phyloP scores from a whole-genome alignment of 129 eudicot species.

The Deinandra increscens region DNA sequence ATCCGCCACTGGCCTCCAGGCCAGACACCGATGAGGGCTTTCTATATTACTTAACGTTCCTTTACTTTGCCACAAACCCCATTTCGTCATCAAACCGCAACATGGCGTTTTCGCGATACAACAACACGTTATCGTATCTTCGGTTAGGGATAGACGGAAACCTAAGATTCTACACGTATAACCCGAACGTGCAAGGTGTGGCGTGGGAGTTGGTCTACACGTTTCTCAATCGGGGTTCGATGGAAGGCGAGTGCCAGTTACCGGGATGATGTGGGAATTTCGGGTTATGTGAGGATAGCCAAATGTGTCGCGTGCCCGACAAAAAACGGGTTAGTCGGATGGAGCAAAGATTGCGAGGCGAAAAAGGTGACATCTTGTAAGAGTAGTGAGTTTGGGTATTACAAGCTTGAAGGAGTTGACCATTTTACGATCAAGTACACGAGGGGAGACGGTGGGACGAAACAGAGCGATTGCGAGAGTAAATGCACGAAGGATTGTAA shows the following conservation, averaged over 20 bases:
- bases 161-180: constrained; percentile 30
- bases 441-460: too few species aligned
- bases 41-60: constrained; percentile 15
- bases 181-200: too few species aligned
- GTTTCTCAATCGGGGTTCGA: background rate
- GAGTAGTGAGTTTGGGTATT: constrained; percentile 14
- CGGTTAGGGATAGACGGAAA: constrained; percentile 57
- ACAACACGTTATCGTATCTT: constrained; percentile 42
- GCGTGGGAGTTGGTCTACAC: constrained; percentile 15
- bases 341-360: constrained; percentile 25
- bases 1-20: too few species aligned
- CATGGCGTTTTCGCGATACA: constrained; percentile 9
- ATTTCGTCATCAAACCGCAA: background rate
- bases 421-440: constrained; percentile 41
- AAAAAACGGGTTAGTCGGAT: background rate
- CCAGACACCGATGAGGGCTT: constrained; percentile 22
- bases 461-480: too few species aligned
- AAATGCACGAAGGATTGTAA: too few species aligned
- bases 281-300: constrained; percentile 39
- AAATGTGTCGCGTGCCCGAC: constrained; percentile 28
- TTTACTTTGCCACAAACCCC: constrained; percentile 20
- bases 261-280: constrained; percentile 27
- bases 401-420: constrained; percentile 38
- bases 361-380: background rate
- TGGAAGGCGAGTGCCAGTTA: constrained; percentile 23